Evolutionary conservation across 1,284 basidiomycete species (phyloP), one percentile per base, ranked within the genome.

Genomic region (Ceratobasidium sp.): DNA sequence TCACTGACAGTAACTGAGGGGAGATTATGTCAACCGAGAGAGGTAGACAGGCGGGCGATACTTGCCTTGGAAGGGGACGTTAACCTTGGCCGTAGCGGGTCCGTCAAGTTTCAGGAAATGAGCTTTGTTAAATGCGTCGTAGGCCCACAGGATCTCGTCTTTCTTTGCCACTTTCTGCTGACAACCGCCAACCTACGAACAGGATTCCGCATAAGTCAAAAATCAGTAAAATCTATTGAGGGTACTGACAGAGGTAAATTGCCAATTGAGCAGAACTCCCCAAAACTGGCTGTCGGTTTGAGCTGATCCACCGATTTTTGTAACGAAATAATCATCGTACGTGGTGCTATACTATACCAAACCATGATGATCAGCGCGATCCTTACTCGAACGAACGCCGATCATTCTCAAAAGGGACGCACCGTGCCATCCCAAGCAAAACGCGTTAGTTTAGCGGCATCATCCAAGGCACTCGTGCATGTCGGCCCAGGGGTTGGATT

Each of bases 81-180:
- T 52, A 44, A 71, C 69, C 23, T 71, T 71, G 26, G 69, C 69
- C 15, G 52, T 56, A 12, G 50, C 28, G 6, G 68, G 68, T 15
- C 56, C 69, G 23, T 74, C 70, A 59, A 74, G 70, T 61, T 74
- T 74, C 70, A 74, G 44, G 40, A 71, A 59, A 38, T 46, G 33
- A 15, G n/a, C 26, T 12, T 56, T 61, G 56, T n/a, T 46, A 23
- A 59, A 71, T 42, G 69, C 56, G 20, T 71, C 69, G 48, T 59
- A 61, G 20, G 69, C 69, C 56, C 69, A 73, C 3, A 73, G 42
- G 56, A 62, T 48, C 13, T 7, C 23, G 26, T 71, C 69, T 10
- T 28, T 23, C 23, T 33, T 20, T 28, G 69, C 54, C 17, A 73
- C 69, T 28, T 73, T 56, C 40, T 73, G 56, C 28, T 73, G 69